Conservation (phyloP, 768 basidiomycete genomes). For the Agaricus subrufescens region DNA sequence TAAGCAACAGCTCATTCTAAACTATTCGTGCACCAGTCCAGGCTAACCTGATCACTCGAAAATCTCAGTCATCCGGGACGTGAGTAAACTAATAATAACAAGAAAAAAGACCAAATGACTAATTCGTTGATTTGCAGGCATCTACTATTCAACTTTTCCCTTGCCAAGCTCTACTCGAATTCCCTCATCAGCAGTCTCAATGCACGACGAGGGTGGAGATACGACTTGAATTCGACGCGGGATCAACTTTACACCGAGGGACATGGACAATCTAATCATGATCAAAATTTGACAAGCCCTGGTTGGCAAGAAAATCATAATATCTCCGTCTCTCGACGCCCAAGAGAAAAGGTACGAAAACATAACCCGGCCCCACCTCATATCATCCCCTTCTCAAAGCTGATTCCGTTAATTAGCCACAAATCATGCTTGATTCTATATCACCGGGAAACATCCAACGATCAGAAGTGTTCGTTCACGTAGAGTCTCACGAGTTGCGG, state of each 20-base stretch:
- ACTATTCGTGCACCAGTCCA: no score
- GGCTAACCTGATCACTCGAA: no score
- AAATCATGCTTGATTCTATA: not conserved
- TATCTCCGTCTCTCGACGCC: not conserved
- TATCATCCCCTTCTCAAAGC: no score
- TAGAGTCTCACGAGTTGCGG: constrained; percentile 18
- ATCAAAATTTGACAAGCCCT: not conserved
- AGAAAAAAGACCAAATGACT: not conserved
- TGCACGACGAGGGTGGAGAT: not conserved
- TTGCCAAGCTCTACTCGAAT: constrained; percentile 3
- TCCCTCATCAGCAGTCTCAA: not conserved
- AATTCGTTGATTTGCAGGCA: constrained; percentile 18
- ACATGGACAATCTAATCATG: not conserved
- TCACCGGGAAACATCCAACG: no score
- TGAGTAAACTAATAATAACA: not conserved
- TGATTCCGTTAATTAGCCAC: not conserved
- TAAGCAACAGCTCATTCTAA: constrained; percentile 8
- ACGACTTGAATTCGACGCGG: not conserved
- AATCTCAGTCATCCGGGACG: constrained; percentile 12
- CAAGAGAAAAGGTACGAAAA: not conserved
- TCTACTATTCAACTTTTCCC: constrained; percentile 30
- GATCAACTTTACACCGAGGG: no score
- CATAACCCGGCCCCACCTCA: not conserved
- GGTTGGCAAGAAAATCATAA: constrained; percentile 2
- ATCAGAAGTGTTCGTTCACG: constrained; percentile 19